Evolutionary conservation across 2,329 filamentous ascomycete genomes (phyloP).

Genomic region (Aureobasidium pullulans): DNA sequence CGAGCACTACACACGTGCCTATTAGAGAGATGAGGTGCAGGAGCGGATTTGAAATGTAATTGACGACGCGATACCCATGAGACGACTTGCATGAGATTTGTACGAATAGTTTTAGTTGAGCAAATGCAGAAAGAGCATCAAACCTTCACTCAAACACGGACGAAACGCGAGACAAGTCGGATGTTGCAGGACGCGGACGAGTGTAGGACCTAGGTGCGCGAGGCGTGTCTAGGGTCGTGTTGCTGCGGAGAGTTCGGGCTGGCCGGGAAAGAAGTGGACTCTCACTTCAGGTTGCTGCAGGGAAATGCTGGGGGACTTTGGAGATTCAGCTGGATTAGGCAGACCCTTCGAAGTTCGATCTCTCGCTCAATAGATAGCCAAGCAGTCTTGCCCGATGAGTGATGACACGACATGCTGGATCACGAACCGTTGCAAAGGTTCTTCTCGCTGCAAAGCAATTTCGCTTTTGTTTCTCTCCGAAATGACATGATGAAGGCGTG

Average conservation of each 20-base stretch:
- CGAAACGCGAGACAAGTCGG: not conserved
- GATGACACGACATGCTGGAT: not conserved
- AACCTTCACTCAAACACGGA: slow-evolving; percentile 1
- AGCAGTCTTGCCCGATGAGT: not conserved
- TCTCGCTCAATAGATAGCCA: not conserved
- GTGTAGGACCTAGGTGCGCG: not conserved
- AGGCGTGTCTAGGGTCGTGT: slow-evolving; percentile 1
- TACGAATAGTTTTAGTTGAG: slow-evolving; percentile 10
- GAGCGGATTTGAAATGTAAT: not conserved
- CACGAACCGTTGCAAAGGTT: not conserved
- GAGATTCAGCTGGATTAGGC: not conserved
- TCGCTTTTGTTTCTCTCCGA: not conserved
- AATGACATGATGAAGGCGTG: not conserved
- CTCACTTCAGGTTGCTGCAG: not conserved
- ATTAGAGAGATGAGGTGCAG: not conserved
- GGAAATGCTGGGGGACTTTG: not conserved
- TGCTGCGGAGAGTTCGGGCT: not conserved
- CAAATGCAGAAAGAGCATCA: slow-evolving; percentile 1
- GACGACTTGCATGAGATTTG: slow-evolving; percentile 6
- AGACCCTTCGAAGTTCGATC: not conserved
- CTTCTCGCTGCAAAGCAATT: not conserved
- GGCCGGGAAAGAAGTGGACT: not conserved
- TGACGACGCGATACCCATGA: slow-evolving; percentile 1
- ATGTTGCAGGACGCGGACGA: not conserved
- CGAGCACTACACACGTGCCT: slow-evolving; percentile 15